Conservation (phyloP, 345 rosid genomes). For the Eucalyptus pauciflora region DNA sequence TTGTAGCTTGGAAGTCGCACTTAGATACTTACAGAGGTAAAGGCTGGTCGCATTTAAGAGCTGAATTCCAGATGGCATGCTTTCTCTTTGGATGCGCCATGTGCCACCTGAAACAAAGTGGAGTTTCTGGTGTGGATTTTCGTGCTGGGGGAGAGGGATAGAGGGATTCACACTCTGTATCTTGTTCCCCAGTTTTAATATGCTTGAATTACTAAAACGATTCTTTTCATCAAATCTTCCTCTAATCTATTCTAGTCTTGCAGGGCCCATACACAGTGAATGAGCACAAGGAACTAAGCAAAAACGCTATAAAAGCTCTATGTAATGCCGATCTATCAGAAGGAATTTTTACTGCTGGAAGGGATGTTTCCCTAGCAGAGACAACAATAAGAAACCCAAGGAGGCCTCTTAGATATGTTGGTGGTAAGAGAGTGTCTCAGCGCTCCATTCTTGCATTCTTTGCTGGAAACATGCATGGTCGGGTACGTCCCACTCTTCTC, state of each 20-base stretch:
- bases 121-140: not conserved
- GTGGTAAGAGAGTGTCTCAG: constrained; percentile 71
- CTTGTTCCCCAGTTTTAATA: not conserved
- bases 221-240: not conserved
- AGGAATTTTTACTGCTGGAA: constrained; percentile 41
- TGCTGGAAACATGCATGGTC: constrained; percentile 82
- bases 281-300: constrained; percentile 48
- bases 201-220: not conserved
- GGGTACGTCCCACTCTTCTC: constrained; percentile 71
- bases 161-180: not conserved
- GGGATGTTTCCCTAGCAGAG: constrained; percentile 84
- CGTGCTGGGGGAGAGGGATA: not conserved
- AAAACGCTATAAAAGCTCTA: constrained; percentile 62
- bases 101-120: not conserved
- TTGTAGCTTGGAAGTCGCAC: not conserved
- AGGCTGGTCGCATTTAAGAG: not conserved
- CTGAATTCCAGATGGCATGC: not conserved
- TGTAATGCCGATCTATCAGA: constrained; percentile 84
- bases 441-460: constrained; percentile 89
- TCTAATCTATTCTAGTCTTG: not conserved
- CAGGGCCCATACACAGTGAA: constrained; percentile 83
- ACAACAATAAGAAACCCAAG: constrained; percentile 61
- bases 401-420: constrained; percentile 53
- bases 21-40: not conserved
- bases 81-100: not conserved